Base-by-base conservation (phyloP, 371 early-diverging fungal genomes). In the Lichtheimia hyalospora region DNA sequence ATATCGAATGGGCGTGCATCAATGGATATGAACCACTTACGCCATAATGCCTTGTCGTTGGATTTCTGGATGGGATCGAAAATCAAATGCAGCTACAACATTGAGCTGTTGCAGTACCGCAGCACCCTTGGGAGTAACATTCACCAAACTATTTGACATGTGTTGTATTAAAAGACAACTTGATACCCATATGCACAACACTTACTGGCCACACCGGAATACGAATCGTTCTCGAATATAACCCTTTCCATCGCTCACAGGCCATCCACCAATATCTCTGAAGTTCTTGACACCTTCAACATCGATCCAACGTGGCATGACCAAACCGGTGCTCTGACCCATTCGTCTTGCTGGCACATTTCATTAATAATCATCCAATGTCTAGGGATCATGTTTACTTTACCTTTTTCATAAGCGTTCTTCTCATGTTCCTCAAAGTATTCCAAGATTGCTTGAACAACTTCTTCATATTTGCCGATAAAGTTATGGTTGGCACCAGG, bases 201-300 rank as follows among this genome's bases (percentile, higher is more conserved):
- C 75, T 63, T 69, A 73, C 71, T 73, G 61, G 5, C 64, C 73
- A 40, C 69, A 63, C 18, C 73, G 67, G 55, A 78, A 83, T 3
- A 80, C 66, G 12, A 52, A 63, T 27, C 83, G 43, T 53, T 76
- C 73, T 6, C 80, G 71, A 44, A 83, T 69, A 67, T 79, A 77
- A n/a, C 73, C 79, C 21, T 46, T 62, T n/a, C 77, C 75, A 53
- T 73, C 68, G 14, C 69, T 67, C 16, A 73, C n/a, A 4, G 71
- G 65, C 72, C 75, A 83, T 1, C 83, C 85, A 53, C 87, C 87
- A 20, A 84, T 70, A 60, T 84, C 85, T 44, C 87, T 76, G 62
- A 87, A 85, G 60, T 87, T 87, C 25, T 66, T 70, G 2, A 85
- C 85, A n/a, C 87, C 87, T 42, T 84, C 82, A 3, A 87, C 74